A percentile compares a stretch with the other conserved stretches of the same genome.
Evolutionary conservation across 257 asterid genomes (phyloP).

Genomic region (Datura wrightii): DNA sequence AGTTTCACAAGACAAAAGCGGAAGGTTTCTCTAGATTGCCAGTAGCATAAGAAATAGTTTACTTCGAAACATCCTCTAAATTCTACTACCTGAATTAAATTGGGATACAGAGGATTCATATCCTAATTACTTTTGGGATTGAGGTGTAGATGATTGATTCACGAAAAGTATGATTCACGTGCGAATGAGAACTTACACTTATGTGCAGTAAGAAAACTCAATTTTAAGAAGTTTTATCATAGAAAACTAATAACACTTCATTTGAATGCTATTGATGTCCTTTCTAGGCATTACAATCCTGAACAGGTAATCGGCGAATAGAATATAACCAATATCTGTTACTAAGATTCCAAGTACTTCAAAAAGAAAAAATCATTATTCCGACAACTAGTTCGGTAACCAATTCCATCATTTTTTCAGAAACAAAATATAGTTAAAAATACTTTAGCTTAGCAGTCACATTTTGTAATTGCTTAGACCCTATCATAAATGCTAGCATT

Average conservation of each 20-base stretch:
- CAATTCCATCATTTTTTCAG: not conserved
- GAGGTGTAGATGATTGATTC: not conserved
- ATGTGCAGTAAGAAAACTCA: not conserved
- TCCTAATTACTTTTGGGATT: not conserved
- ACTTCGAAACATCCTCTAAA: not conserved
- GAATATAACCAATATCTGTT: conserved; percentile 6
- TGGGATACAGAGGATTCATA: not conserved
- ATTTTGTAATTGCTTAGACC: not conserved
- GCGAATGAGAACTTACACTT: not conserved
- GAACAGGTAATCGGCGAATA: not conserved
- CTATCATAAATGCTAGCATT: not conserved
- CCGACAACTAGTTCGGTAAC: not conserved
- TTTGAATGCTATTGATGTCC: not conserved
- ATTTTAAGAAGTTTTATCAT: not conserved
- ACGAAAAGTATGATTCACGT: not conserved
- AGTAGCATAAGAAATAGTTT: not conserved
- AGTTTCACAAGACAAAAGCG: not conserved
- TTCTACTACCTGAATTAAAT: not conserved
- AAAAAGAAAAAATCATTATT: not conserved
- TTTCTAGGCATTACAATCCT: not conserved
- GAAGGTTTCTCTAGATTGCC: conserved; percentile 15
- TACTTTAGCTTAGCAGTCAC: conserved; percentile 4
- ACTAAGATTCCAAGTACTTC: not conserved
- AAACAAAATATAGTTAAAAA: conserved; percentile 1
- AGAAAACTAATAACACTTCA: not conserved